Evolutionary conservation across 1,284 basidiomycete genomes (phyloP), one percentile per base, ranked within the genome.

Genomic region (Takashimella koratensis): DNA sequence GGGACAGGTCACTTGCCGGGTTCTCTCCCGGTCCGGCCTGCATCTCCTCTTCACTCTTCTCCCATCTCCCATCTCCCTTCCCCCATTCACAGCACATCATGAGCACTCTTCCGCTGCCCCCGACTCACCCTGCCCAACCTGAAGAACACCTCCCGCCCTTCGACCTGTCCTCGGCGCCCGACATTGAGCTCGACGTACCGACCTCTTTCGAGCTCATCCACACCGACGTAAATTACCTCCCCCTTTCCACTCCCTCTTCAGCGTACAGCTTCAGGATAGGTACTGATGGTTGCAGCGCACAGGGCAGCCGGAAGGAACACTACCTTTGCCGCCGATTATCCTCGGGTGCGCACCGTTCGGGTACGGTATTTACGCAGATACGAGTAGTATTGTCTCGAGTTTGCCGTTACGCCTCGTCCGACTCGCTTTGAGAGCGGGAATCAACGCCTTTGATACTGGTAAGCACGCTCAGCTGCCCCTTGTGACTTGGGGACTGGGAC

Each of bases 361-460:
- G 0, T 74, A 73, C 44, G 79, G 80, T 24, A 78, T 83, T 45
- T 94, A 94, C 71, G 89, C 87, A 58, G 72, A 78, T 12, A 82
- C 85, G 48, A 81, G 81, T n/a, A 76, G 82, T 52, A 71, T 91
- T 23, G 67, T 79, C 20, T 82, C 84, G 45, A 76, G 79, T 41
- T 72, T 79, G 8, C 90, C 89, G 0, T 70, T 88, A 20, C 81
- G 86, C 24, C 83, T 87, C 16, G 82, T 93, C 16, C 81, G 90
- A 23, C 27, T 94, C 24, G 90, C 90, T 8, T 79, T 95, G 46
- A 79, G 89, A 46, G 94, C 93, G 74, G 94, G 93, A 19, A 87
- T 98, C 57, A 82, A 79, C 45, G 88, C 89, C 0, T 91, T 98
- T 69, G 95, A 98, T 71, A 98, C 95, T 5, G 67, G 75, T 75